Evolutionary conservation across 345 rosid species (phyloP), one percentile per base, ranked within the genome.

Genomic region (Pugionium dolabratum): DNA sequence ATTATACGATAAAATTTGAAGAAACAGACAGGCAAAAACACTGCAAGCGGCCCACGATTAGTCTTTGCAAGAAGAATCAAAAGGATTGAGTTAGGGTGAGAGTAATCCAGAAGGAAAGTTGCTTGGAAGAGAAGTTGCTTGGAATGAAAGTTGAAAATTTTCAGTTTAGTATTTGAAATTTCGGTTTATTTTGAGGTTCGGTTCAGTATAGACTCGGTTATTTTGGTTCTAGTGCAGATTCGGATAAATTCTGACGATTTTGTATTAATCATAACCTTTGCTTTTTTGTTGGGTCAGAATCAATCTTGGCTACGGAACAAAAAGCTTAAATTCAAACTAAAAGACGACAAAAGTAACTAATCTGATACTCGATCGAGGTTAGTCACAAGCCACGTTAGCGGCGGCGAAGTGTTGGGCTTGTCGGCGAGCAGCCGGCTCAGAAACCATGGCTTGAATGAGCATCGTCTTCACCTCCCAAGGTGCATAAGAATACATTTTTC

Each of bases 381-480:
- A 85, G 70, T 71, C 73, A 55, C 98, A 92, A 53, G 82, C 91
- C n/a, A 81, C 65, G 62, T 92, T 92, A 41, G 94, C 97, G 9
- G 62, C 35, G 30, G 79, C 75, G 71, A 92, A 89, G 30, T 43
- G 59, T 26, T 44, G 47, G 43, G 95, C 89, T 53, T 79, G 86
- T 9, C 59, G 70, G 47, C 79, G 79, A 1, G 96, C 98, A 2
- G 88, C 87, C 32, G 75, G 58, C 73, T 82, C 76, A 3, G 98
- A 86, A 10, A 86, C 82, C 78, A 87, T 49, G 1, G 86, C 88
- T 51, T 87, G 81, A 4, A 92, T 81, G 39, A 86, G 31, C 78
- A 89, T 47, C 1, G 86, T 87, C 88, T 92, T 92, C 10, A 92
- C 98, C 54, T 92, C 82, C 98, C 98, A 92, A 0, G 93, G 79